Evolutionary conservation across 805 yeast species (phyloP), one percentile per base, ranked within the genome.

Genomic region (Barnettozyma wickerhamii): DNA sequence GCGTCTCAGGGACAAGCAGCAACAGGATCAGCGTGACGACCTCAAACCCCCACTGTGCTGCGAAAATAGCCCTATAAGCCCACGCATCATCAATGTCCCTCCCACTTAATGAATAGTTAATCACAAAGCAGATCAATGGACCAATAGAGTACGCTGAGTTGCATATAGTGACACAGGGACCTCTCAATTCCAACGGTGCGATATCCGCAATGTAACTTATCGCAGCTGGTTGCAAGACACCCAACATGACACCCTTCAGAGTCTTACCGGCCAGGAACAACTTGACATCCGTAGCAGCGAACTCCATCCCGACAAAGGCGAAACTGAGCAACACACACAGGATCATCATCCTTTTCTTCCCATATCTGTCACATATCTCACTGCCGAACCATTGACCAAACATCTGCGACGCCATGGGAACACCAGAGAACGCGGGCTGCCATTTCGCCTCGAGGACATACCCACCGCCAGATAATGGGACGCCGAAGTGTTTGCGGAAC

Each of bases 361-460:
- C 71, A 35, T 55, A 52, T 37, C 54, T 48, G 40, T 67, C 71
- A 23, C 60, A 49, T 13, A 60, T 19, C 23, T 42, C 47, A 26
- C 46, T 33, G 30, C 41, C 32, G 10, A 35, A 17, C 30, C 31
- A 33, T 15, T 38, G 60, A 52, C 69, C 68, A 30, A 62, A 26
- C 30, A 64, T 59, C 34, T 58, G 55, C 32, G 67, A 59, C 30
- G 50, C 63, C 23, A 52, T 46, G 19, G 58, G 54, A 14, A 50
- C 53, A 40, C 64, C 65, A 26, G 61, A 50, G 37, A 69, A 56
- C 19, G 65, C 69, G 21, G 70, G 62, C 47, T 70, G 75, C 75
- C 74, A 69, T 18, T 55, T 53, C 27, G 70, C 65, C 19, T 64
- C 60, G 31, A 71, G 52, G 21, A 62, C 63, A 45, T 63, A 68